Base-by-base conservation (phyloP, 805 yeast species). In the Brettanomyces sp. region DNA sequence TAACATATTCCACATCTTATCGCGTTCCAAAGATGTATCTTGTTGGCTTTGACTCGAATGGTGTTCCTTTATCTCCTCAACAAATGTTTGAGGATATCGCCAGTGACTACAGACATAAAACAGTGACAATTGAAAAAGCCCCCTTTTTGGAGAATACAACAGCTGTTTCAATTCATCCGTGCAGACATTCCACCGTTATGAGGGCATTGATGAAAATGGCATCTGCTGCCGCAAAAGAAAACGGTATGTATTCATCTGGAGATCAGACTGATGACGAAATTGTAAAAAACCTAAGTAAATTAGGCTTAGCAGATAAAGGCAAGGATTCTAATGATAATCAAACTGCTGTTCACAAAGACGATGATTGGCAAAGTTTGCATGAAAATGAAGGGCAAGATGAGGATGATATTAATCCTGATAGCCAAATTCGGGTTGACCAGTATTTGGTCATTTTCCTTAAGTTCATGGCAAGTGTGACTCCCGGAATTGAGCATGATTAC, bases 81-180 rank as follows among this genome's bases (percentile, higher is more conserved):
- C 82, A 85, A 56, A 93, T 93, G 98, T 89, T 90, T 66, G 95
- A 91, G 59, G 99, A 93, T 63, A 88, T 93, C 41, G 77, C 90
- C 2, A 76, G 83, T 36, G 99, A 93, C 60, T 93, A 93, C 64
- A 79, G 91, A 58, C 88, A 91, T 56, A 93, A 93, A 65, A 93
- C 99, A 1, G 99, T 91, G 21, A 93, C 99, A 0, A 91, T 93
- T 48, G 99, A 93, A 64, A 79, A 78, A 51, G 82, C 95, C 5
- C 98, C 99, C 11, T 89, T 89, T 55, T 73, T 81, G 44, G 78
- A 76, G 42, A 79, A 81, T 57, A 75, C 85, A 41, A 84, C 93
- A 0, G 72, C 85, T 0, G 89, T 93, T 5, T 86, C 96, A 6
- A 91, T 93, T 43, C 99, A 93, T 61, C 99, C 99, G 1, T 93